phyloP scores from a whole-genome alignment of 2,329 filamentous ascomycete genomes.

The Immersiporthe knoxdaviesiana region DNA sequence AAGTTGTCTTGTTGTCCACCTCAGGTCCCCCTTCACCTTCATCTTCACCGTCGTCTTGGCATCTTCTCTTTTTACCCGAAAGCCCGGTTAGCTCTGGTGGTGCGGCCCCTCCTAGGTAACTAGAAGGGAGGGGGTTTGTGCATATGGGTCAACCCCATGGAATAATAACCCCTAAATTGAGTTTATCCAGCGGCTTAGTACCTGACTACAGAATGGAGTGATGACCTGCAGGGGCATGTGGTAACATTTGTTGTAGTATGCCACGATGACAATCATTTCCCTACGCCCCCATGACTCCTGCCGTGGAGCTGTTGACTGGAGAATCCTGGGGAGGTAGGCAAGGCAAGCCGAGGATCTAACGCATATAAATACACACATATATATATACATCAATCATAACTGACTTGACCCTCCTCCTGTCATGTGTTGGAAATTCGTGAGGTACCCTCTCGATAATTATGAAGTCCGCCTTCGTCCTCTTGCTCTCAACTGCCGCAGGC shows the following conservation, averaged over 20 bases:
- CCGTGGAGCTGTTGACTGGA: background rate
- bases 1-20: background rate
- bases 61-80: slow-evolving; percentile 22
- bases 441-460: slow-evolving; percentile 17
- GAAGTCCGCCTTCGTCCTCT: slow-evolving; percentile 28
- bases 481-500: slow-evolving; percentile 32
- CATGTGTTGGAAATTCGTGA: too few relatives aligned
- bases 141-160: background rate
- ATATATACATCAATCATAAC: slow-evolving; percentile 4
- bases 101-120: too few relatives aligned
- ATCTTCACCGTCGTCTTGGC: background rate
- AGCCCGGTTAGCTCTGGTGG: slow-evolving; percentile 9
- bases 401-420: background rate
- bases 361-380: slow-evolving; percentile 4
- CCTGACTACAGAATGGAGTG: slow-evolving; percentile 13
- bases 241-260: background rate
- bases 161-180: background rate
- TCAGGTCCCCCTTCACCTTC: background rate
- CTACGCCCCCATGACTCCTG: background rate
- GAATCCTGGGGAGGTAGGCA: background rate
- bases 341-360: background rate
- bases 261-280: background rate
- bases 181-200: slow-evolving; percentile 23
- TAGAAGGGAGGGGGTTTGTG: background rate
- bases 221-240: slow-evolving; percentile 11